Evolutionary conservation across 306 rosid species (phyloP), one percentile per base, ranked within the genome.

Genomic region (Pachyrhizus erosus): DNA sequence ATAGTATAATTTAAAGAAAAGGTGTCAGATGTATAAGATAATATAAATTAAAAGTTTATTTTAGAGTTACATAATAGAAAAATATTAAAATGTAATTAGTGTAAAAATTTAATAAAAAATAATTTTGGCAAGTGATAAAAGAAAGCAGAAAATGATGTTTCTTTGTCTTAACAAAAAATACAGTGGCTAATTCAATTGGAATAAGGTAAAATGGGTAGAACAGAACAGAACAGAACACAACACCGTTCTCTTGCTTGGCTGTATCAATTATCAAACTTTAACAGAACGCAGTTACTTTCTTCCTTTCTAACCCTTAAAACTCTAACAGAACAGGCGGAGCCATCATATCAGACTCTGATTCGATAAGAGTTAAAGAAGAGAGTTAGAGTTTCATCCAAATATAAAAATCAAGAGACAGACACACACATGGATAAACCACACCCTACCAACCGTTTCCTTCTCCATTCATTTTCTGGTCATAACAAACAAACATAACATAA

Each of bases 401-500:
- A 60, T 11, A 60, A 60, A 60, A 60, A 70, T 2, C 17, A 75
- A 40, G 24, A 73, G 49, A 34, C 57, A 49, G 48, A 73, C 45
- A 64, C 46, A 73, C 75, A 75, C 75, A 57, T 43, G 76, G 87
- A 80, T 72, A 81, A 83, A 77, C 73, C 82, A 58, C 78, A 46
- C 82, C 34, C 78, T 7, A 13, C 24, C 62, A 74, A 33, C 60
- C 68, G 10, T 58, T 66, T 75, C 81, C 29, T 49, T 58, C 82
- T 77, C 76, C 76, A 42, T 66, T 75, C 85, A 66, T 68, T 46
- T 26, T 45, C 21, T 13, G 27, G n/a, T 39, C 64, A 48, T 73
- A 46, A 17, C 5, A 55, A 29, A 61, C n/a, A 64, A 68, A 75
- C 33, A 75, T 75, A 82, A 86, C 61, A 54, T 17, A 49, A 20